Evolutionary conservation across 331 rosid species (phyloP), one percentile per base, ranked within the genome.

Genomic region (Telfairia occidentalis): DNA sequence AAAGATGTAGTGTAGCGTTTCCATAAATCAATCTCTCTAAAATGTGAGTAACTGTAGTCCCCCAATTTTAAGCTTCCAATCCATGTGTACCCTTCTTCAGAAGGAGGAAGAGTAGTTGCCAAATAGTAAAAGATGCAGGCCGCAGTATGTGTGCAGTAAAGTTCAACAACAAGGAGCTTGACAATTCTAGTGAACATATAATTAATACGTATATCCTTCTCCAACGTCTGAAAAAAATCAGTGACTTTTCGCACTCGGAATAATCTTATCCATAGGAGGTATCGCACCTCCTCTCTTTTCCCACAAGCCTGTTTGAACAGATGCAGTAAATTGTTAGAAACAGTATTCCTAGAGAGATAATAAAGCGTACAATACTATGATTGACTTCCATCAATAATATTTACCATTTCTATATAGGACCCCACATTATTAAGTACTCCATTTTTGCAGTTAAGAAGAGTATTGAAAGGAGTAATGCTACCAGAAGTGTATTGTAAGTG

Each of bases 111-210:
- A 57, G 99, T 95, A 40, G 99, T 95, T 59, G 99, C 99, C 87
- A 95, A 84, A 73, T 86, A 95, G 86, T 95, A 95, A 84, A 95
- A 95, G 75, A 91, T 92, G 90, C 99, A 95, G 55, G 99, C 99
- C 19, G 97, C 99, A 16, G 97, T 88, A 77, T 95, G 99, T 15
- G 97, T 95, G 88, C 99, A 95, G 78, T 92, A 95, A 80, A 95
- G 92, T 76, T 95, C 97, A 81, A 95, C 99, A 16, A 60, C 97
- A 30, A 95, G 2, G 71, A 95, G 97, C 84, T 95, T 95, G 34
- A 83, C 54, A 82, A 92, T 89, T 83, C 99, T 83, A 9, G 97
- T 84, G 78, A 86, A 86, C 81, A 85, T 81, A 72, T 95, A 95
- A 66, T 89, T 95, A 30, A 95, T 55, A 45, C 99, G 96, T 77